Evolutionary conservation across 441 rosid genomes (phyloP), one percentile per base, ranked within the genome.

Genomic region (Erysimum pusillum): DNA sequence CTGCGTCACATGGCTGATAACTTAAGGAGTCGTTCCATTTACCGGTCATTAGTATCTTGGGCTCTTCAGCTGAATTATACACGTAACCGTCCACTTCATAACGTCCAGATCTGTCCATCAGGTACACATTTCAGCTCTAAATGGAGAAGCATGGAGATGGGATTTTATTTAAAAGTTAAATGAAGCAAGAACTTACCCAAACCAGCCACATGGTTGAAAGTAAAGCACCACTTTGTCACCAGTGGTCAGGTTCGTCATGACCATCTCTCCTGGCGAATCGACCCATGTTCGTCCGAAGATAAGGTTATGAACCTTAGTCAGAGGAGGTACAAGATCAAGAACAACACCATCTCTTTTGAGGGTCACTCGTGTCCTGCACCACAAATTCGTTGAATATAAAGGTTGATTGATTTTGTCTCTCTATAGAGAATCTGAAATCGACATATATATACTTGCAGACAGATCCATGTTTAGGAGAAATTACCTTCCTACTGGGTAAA

Each of bases 191-290:
- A 64, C 69, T 77, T 89, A 93, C 99, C 99, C 99, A 56, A 96
- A 90, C 99, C 98, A 96, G 15, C 98, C 96, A 25, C 98, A 96
- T 8, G 97, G 99, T 84, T 96, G 98, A 75, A 96, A 96, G 81
- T 91, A 90, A 36, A 96, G 84, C 38, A 96, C 96, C 51, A 76
- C 97, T 87, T 93, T 96, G 80, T 96, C 97, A 63, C 98, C 97
- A 2, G 97, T 95, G 51, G 92, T 88, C 85, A 86, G 58, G 85
- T 95, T 95, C 38, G 97, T 87, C 88, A 95, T 77, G 81, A 95
- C 78, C 97, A 95, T 95, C 85, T 95, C 99, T 79, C 99, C 99
- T 14, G 89, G 88, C 1, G 97, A 86, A 73, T 95, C 99, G 31
- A 91, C 86, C 98, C 97, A 95, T 67, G 99, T 95, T 74, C 99